Evolutionary conservation across 805 yeast genomes (phyloP).

Genomic region (Yamadazyma scolyti): DNA sequence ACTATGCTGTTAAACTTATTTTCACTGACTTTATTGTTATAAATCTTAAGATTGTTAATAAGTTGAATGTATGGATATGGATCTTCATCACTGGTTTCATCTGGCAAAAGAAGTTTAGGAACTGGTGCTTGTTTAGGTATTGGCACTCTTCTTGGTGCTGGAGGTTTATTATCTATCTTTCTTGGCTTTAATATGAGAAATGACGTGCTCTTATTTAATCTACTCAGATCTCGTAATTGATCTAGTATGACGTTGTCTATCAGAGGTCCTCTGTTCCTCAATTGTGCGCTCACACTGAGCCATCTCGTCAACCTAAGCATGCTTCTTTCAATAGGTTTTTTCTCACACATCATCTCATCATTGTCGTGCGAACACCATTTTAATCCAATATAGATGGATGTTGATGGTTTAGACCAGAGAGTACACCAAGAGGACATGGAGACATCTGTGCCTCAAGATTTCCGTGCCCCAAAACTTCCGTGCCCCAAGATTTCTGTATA

Average conservation of each 20-base stretch:
- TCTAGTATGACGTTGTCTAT: slow-evolving; percentile 6
- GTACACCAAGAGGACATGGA: too few relatives aligned
- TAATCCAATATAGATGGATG: too few relatives aligned
- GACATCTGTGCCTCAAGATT: too few relatives aligned
- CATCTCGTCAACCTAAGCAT: too few relatives aligned
- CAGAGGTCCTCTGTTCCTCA: slow-evolving; percentile 7
- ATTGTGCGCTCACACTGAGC: too few relatives aligned
- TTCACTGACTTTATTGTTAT: slow-evolving; percentile 3
- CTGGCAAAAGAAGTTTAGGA: not conserved
- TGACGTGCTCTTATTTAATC: slow-evolving; percentile 1
- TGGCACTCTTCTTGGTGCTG: not conserved
- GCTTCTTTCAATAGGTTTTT: too few relatives aligned
- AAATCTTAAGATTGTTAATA: slow-evolving; percentile 5
- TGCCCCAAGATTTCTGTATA: too few relatives aligned
- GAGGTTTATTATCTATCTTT: too few relatives aligned
- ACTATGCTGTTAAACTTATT: slow-evolving; percentile 1
- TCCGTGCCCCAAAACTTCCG: too few relatives aligned
- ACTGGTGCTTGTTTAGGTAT: not conserved
- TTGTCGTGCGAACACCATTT: too few relatives aligned
- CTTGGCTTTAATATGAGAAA: slow-evolving; percentile 7
- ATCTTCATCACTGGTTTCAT: not conserved
- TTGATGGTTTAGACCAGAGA: too few relatives aligned
- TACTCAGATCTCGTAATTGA: slow-evolving; percentile 4
- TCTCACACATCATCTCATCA: too few relatives aligned
- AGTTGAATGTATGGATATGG: slow-evolving; percentile 4